Evolutionary conservation across 2,329 filamentous ascomycete genomes (phyloP).

Genomic region (Pseudocercospora musae): DNA sequence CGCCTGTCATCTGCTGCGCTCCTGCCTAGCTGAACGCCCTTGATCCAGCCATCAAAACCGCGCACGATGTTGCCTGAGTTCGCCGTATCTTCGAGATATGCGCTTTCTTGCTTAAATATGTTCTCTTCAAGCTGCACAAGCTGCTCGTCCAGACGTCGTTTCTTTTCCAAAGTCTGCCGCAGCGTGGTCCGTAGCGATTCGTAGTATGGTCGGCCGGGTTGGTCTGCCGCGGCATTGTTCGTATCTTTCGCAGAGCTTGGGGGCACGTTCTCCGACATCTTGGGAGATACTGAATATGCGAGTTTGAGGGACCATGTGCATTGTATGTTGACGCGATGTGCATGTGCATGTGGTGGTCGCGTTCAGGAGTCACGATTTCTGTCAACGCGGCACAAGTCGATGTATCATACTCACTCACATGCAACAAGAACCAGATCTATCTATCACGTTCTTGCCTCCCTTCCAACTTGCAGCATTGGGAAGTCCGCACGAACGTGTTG

Average conservation of each 20-base stretch:
- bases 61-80: constrained; percentile 90
- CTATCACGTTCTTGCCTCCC: too few species aligned
- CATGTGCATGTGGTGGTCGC: not conserved
- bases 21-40: constrained; percentile 60
- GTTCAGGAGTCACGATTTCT: not conserved
- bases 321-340: not conserved
- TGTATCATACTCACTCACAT: not conserved
- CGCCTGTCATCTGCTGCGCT: constrained; percentile 59
- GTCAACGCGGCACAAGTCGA: not conserved
- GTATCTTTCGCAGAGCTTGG: constrained; percentile 32
- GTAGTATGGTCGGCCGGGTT: constrained; percentile 59
- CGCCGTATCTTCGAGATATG: constrained; percentile 86
- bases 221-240: constrained; percentile 40
- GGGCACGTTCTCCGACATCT: constrained; percentile 50
- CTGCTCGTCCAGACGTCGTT: constrained; percentile 57
- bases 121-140: constrained; percentile 63
- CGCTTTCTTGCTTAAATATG: constrained; percentile 78
- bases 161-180: constrained; percentile 64
- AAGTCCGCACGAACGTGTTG: too few species aligned
- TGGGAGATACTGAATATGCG: not conserved
- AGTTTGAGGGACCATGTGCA: not conserved
- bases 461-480: not conserved
- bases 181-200: constrained; percentile 68
- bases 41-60: constrained; percentile 98
- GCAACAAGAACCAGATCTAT: too few species aligned